These are phyloP conservation scores for Penicillium waksmanii DNA, from an alignment of 495 filamentous ascomycete species.

Conservation along the genomic window DNA sequence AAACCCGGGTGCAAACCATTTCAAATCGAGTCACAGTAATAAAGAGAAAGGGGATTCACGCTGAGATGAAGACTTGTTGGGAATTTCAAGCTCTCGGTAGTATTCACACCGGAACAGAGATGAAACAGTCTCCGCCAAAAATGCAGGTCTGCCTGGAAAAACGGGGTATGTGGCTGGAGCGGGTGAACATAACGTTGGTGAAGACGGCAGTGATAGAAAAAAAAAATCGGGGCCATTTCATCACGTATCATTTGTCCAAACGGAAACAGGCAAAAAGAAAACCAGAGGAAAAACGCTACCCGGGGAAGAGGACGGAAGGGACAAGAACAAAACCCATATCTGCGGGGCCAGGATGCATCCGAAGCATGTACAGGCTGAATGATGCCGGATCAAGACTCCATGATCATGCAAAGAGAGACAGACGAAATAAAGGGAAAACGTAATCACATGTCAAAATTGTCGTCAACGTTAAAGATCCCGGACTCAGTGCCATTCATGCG, in stretches of 20 bases:
- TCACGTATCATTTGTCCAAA: constrained; percentile 15
- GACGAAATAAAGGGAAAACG: constrained; percentile 32
- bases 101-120: neutral
- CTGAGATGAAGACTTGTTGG: neutral
- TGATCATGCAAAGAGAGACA: constrained; percentile 40
- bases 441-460: constrained; percentile 71
- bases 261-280: constrained; percentile 16
- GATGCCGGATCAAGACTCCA: constrained; percentile 48
- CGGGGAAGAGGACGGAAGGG: constrained; percentile 13
- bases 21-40: constrained; percentile 1
- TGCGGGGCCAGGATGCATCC: constrained; percentile 28
- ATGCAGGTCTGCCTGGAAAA: constrained; percentile 21
- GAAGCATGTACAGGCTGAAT: constrained; percentile 44
- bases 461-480: constrained; percentile 70
- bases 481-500: constrained; percentile 73
- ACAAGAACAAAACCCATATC: constrained; percentile 34
- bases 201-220: neutral
- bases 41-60: constrained; percentile 4
- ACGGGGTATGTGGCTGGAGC: constrained; percentile 28
- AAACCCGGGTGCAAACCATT: constrained; percentile 9
- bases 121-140: neutral
- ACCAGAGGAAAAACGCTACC: constrained; percentile 6
- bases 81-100: neutral
- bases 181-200: constrained; percentile 13
- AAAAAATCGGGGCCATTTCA: constrained; percentile 5